Base-by-base conservation (phyloP, 2,329 filamentous ascomycete species). In the Fusarium setosum region DNA sequence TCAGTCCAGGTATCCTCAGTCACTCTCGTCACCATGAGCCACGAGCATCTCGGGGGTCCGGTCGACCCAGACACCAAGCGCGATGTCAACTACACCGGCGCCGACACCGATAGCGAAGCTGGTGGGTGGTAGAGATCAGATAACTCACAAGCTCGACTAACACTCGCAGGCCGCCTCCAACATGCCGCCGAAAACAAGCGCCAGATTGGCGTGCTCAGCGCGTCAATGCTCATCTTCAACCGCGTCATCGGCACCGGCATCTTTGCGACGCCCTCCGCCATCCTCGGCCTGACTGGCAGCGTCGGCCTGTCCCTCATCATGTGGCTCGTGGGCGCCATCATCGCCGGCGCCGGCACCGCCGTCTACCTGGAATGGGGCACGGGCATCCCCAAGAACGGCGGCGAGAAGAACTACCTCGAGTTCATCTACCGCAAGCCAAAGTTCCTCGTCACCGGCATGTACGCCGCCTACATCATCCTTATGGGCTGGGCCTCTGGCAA, bases 351-450 rank as follows among this genome's bases (percentile, higher is more conserved):
- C 11, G 89, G 88, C 56, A 86, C 88, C 52, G 83, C 85, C n/a
- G 86, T 90, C 18, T 90, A 89, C 64, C 79, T 91, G 56, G 89
- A 91, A 73, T 89, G 88, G 58, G 89, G 89, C 21, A 90, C 87
- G 1, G 87, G 84, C 1, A 83, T 91, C 41, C 88, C 88, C 40
- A 82, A 83, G 48, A 90, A 89, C 72, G 88, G 88, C 37, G 88
- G 88, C 17, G 87, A 90, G 75, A 89, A 90, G 79, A 89, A 88
- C 75, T 90, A 90, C 70, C 86, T 90, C 65, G 88, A 90, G 72
- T 89, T 81, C 73, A 85, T 89, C 50, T 90, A 84, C 78, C 82
- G 84, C 32, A 83, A 80, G 67, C 89, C 89, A 3, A 82, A 80
- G 67, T 90, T 90, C 72, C 81, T 91, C 9, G 83, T 82, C 42